phyloP scores from a whole-genome alignment of 2,329 filamentous ascomycete genomes.

The Talaromyces verruculosus region DNA sequence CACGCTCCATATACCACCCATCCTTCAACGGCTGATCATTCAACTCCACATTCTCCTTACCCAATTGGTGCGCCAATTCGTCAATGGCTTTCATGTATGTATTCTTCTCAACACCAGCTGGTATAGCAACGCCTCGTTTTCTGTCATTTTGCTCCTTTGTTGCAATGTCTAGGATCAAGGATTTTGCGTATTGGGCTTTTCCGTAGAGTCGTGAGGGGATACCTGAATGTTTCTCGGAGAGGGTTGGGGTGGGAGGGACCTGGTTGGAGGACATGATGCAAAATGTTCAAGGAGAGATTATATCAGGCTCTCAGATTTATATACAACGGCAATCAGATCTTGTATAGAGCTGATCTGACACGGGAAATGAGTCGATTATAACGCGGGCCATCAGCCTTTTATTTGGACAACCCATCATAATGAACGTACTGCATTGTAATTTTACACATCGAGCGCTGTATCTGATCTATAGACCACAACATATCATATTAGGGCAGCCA shows the following conservation, averaged over 20 bases:
- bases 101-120: slow-evolving; percentile 40
- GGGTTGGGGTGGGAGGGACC: slow-evolving; percentile 16
- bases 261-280: neutral
- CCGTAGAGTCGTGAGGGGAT: slow-evolving; percentile 18
- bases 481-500: neutral
- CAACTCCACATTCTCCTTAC: slow-evolving; percentile 41
- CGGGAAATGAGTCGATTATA: neutral
- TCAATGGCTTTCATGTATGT: slow-evolving; percentile 37
- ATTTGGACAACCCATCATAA: neutral
- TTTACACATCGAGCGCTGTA: neutral
- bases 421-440: neutral
- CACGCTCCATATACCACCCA: slow-evolving; percentile 34
- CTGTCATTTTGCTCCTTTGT: slow-evolving; percentile 15
- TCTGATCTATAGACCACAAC: neutral
- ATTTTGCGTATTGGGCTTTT: slow-evolving; percentile 18
- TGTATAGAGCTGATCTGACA: neutral
- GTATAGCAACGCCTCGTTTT: slow-evolving; percentile 28
- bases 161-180: slow-evolving; percentile 17
- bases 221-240: slow-evolving; percentile 19
- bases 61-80: slow-evolving; percentile 40
- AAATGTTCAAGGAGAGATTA: neutral
- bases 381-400: neutral
- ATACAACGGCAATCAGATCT: neutral
- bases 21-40: slow-evolving; percentile 45
- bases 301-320: neutral